These are phyloP conservation scores for Datura wrightii DNA, from an alignment of 257 asterid genomes.

Conservation along the genomic window DNA sequence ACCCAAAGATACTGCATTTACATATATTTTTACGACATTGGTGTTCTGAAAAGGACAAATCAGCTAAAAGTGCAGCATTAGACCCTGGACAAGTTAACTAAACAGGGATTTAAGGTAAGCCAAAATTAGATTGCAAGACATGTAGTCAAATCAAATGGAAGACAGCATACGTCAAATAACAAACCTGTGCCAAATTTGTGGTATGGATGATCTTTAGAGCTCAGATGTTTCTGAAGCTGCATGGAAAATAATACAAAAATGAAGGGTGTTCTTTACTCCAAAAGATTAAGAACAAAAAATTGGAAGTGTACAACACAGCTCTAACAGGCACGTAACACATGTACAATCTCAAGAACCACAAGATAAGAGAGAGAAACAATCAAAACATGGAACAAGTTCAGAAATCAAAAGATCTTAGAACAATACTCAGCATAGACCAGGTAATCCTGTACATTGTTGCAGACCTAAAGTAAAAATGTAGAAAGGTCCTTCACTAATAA, in stretches of 20 bases:
- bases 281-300: not conserved
- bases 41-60: conserved; percentile 6
- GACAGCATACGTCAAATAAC: conserved; percentile 27
- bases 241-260: conserved; percentile 11
- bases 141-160: conserved; percentile 21
- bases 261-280: conserved; percentile 8
- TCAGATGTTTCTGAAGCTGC: conserved; percentile 96
- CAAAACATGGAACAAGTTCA: conserved; percentile 6
- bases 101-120: conserved; percentile 7
- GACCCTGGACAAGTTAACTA: not conserved
- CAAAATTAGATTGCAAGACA: conserved; percentile 19
- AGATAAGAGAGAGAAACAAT: conserved; percentile 24
- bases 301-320: not conserved
- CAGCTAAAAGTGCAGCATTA: conserved; percentile 11
- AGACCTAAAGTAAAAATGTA: not conserved
- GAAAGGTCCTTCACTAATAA: not conserved
- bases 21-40: not conserved
- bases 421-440: not conserved
- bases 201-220: conserved; percentile 80
- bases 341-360: conserved; percentile 22
- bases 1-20: not conserved
- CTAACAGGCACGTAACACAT: not conserved
- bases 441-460: conserved; percentile 14
- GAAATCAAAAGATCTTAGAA: not conserved
- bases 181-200: conserved; percentile 98